Conservation (phyloP, 805 yeast genomes). For the Sugiyamaella lignohabitans region DNA sequence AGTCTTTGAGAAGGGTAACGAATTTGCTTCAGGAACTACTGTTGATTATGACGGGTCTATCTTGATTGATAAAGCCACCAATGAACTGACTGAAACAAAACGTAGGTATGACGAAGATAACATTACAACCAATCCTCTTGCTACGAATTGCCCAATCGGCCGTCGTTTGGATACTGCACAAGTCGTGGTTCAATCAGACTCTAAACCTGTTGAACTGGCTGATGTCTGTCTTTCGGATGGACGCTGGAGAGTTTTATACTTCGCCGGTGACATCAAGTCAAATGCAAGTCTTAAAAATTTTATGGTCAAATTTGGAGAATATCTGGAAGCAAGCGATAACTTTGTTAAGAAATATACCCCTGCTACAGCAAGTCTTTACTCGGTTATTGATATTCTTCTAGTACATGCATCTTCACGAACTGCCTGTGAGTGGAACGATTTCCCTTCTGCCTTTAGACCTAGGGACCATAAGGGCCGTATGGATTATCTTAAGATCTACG, state of each 20-base stretch:
- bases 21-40: constrained; percentile 31
- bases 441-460: constrained; percentile 28
- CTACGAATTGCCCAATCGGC: constrained; percentile 27
- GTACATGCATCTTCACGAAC: constrained; percentile 24
- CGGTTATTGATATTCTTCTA: constrained; percentile 28
- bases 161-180: constrained; percentile 25
- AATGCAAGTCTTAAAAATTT: neutral
- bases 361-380: constrained; percentile 23
- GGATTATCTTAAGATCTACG: constrained; percentile 30
- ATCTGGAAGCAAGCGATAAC: constrained; percentile 15
- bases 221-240: constrained; percentile 30
- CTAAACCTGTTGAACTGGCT: constrained; percentile 24
- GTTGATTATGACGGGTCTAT: constrained; percentile 29
- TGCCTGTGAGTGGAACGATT: constrained; percentile 25
- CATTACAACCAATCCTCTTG: constrained; percentile 12
- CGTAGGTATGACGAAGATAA: constrained; percentile 1
- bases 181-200: constrained; percentile 27
- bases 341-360: constrained; percentile 27
- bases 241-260: constrained; percentile 29
- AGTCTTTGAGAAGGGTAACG: constrained; percentile 28
- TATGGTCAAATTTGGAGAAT: constrained; percentile 24
- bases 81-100: neutral
- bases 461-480: constrained; percentile 21
- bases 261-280: constrained; percentile 26
- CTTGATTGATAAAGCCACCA: constrained; percentile 13